Base-by-base conservation (phyloP, 1,139 yeast genomes). In the Blastobotrys illinoisensis region DNA sequence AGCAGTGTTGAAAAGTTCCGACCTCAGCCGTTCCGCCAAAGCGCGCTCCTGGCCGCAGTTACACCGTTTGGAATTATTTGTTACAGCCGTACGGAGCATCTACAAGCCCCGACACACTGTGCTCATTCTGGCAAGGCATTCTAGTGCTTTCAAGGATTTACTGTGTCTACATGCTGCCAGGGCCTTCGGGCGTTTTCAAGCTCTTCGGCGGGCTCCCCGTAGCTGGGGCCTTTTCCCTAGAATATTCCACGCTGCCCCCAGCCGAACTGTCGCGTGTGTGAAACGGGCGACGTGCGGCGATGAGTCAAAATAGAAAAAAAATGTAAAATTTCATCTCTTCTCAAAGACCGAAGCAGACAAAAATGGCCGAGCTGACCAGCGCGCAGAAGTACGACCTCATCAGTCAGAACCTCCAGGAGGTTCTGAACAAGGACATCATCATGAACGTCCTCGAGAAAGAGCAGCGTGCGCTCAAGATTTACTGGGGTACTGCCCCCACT, bases 401-500 rank as follows among this genome's bases (percentile, higher is more conserved):
- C 67, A 86, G 95, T 52, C 85, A 85, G 69, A 85, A 86, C 68
- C 81, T 95, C 59, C 98, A 93, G 72, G 99, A 95, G 74, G 93
- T 87, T 55, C 80, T 93, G 59, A 90, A 93, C 71, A 86, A 82
- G 45, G 93, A 88, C 71, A 89, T 90, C 73, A 89, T 95, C 73
- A 86, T 87, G 69, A 80, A 89, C 67, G 82, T 90, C 40, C 77
- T 93, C 60, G 95, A 85, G 68, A 85, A 81, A 58, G 86, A 88
- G 67, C 81, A 89, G 65, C 81, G 96, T 62, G 91, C 96, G 5
- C 69, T 91, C 63, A 86, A 82, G 67, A 74, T 95, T 66, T 95
- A 95, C 82, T 95, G 98, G 99, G 97, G 98, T 60, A 85, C 91
- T 21, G 91, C 93, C 7, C 96, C 96, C 55, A 95, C 99, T 5